These are phyloP conservation scores for Phyllostachys edulis DNA, from an alignment of 176 grass and related monocot species.

Conservation along the genomic window DNA sequence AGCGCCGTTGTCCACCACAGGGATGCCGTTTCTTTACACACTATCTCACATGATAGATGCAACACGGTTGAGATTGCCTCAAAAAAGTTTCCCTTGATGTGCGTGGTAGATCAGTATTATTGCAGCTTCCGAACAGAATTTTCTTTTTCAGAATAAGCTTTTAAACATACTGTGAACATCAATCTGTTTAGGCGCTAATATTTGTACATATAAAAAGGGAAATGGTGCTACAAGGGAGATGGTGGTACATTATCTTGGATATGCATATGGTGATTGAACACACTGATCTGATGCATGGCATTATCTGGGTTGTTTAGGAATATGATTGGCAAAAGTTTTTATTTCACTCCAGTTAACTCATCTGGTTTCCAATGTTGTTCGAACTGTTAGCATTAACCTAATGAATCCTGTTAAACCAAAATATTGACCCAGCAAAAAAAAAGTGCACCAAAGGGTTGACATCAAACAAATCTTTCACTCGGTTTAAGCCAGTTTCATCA, in stretches of 20 bases:
- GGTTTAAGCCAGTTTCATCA: not conserved
- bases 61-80: not conserved
- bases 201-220: slow-evolving; percentile 1
- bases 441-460: not conserved
- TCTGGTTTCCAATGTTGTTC: not conserved
- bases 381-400: not conserved
- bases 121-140: not conserved
- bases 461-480: not conserved
- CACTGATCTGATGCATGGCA: not conserved
- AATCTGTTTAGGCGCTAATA: not conserved
- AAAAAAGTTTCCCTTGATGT: not conserved
- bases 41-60: not conserved
- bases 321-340: not conserved
- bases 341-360: not conserved
- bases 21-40: not conserved
- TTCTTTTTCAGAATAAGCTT: not conserved
- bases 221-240: not conserved
- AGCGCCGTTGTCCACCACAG: not conserved
- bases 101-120: not conserved
- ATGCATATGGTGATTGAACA: not conserved
- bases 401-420: not conserved
- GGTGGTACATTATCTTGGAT: not conserved
- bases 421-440: not conserved
- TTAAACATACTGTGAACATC: not conserved
- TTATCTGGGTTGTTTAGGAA: not conserved